Evolutionary conservation across 2,329 filamentous ascomycete genomes (phyloP), one percentile per base, ranked within the genome.

Genomic region (Colletotrichum sublineola): DNA sequence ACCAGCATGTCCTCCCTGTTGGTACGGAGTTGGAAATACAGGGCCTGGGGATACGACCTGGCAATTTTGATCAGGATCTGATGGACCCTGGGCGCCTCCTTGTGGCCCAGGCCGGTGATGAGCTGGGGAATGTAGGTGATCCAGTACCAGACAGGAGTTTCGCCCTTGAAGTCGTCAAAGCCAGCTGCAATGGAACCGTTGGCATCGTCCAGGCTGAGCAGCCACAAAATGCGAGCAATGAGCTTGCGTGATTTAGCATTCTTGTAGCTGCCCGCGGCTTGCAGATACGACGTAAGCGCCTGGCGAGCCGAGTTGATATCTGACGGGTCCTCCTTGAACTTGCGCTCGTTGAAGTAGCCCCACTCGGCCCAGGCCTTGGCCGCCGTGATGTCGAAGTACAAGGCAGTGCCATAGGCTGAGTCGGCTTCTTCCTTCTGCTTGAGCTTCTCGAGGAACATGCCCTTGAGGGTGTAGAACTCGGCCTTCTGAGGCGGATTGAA

Each of bases 291-390:
- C 71, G 95, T 98, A 29, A 99, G 89, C 0, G 97, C 96, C 80
- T 97, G 96, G 75, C 94, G 92, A 6, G 96, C 97, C 73, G 94
- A 91, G 74, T 92, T 93, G 67, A 97, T 87, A 78, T 97, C 94
- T 5, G 87, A 86, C 0, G 95, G 93, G 75, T 97, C 93, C 66
- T 95, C 93, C 84, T 97, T 98, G 87, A 98, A 99, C 68, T 96
- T 92, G 76, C 94, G 91, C 81, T 99, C 96, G 78, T 97, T 98
- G 86, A 97, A 99, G 79, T 97, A 95, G 63, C 96, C 96, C 96
- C 96, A 99, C 84, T 99, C 96, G 20, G 96, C 96, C 96, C 96
- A 99, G 3, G 96, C 96, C 83, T 99, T 99, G 5, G 96, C 94
- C 62, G 97, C 90, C 76, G 95, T 93, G 76, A 99, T 94, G 77